Evolutionary conservation across 1,284 basidiomycete species (phyloP), one percentile per base, ranked within the genome.

Genomic region (Exsudoporus floridanus): DNA sequence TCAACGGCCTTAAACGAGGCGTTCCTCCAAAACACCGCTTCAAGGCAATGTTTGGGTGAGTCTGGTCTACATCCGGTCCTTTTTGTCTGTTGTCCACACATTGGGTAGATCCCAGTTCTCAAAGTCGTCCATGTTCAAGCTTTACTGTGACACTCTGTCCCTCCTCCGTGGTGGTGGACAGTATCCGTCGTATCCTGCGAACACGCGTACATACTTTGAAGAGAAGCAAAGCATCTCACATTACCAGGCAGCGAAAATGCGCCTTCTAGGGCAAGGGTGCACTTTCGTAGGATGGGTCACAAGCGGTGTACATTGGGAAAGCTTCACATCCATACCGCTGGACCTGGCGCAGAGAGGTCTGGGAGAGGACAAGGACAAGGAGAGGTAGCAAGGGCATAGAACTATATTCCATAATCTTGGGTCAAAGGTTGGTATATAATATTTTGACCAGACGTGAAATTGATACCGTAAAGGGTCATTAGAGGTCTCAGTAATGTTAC

Each of bases 1-100:
- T 88, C 58, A 89, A 88, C 57, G 90, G 90, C 1, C 70, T 83
- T n/a, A 84, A 80, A 59, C 82, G 90, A 39, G 90, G 90, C 3
- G 81, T 88, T 2, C 73, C 87, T 12, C 79, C 84, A 0, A 91
- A 88, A 62, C 81, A 88, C 60, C 77, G 84, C 23, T 73, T 79
- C 52, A 76, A 77, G 35, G 73, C 77, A 5, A 86, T 83, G 64
- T 83, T 80, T 43, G 80, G 84, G 90, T 87, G 23, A n/a, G 40
- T 45, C 38, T 42, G 10, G 31, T 25, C 2, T 37, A 37, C 9
- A 13, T 49, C 41, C 10, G 28, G 21, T 49, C 8, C 18, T 43
- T 30, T n/a, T 51, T 37, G 25, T 49, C 36, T 21, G 49, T 46
- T 42, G 19, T 34, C 4, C 39, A 53, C 43, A 54, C 23, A 13